Percentiles rank a stretch among this genome's conserved stretches.
Evolutionary conservation across 495 filamentous ascomycete species (phyloP).

Genomic region (Pseudevernia furfuracea): DNA sequence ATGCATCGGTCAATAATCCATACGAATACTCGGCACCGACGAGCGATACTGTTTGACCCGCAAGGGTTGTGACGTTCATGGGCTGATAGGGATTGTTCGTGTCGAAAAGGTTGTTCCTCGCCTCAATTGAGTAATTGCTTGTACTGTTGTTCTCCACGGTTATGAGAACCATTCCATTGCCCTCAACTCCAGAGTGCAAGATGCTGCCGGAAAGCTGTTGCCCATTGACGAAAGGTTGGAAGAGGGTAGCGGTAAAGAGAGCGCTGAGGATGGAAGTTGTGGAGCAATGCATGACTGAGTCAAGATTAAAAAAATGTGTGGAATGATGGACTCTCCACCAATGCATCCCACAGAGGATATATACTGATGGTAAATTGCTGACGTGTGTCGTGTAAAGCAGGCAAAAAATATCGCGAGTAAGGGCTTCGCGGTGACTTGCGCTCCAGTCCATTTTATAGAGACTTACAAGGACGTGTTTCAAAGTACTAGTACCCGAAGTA

Average conservation of each 20-base stretch:
- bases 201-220: not conserved
- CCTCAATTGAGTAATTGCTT: conserved; percentile 3
- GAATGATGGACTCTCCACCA: not conserved
- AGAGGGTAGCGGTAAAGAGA: not conserved
- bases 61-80: not conserved
- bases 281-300: not conserved
- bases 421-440: not conserved
- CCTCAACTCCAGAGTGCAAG: not conserved
- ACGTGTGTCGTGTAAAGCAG: not conserved
- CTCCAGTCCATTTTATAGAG: not conserved
- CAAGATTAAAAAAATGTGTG: not conserved
- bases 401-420: not conserved
- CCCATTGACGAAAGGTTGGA: not conserved
- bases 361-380: not conserved
- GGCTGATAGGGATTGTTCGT: conserved; percentile 1
- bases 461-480: not conserved
- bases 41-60: not conserved
- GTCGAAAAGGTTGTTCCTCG: conserved; percentile 20
- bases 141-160: conserved; percentile 17
- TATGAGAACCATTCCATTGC: not conserved
- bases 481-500: not conserved
- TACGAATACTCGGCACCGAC: conserved; percentile 9
- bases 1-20: not conserved
- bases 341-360: not conserved
- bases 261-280: conserved; percentile 1